These are phyloP conservation scores for Sicyos edulis DNA, from an alignment of 306 rosid species.

Conservation along the genomic window DNA sequence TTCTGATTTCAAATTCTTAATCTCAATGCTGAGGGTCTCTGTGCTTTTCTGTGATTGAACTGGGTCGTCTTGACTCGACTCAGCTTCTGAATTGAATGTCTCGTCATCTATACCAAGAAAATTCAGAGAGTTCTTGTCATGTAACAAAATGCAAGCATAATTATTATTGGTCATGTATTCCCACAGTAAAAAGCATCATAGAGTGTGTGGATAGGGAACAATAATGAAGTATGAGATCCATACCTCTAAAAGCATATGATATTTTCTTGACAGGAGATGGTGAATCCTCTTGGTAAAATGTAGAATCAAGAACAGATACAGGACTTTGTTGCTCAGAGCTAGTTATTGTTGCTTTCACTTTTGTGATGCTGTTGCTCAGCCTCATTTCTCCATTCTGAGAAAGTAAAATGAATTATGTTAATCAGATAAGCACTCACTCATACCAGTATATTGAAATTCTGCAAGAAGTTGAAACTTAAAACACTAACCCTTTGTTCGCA, in stretches of 20 bases:
- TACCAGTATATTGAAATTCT: conserved; percentile 3
- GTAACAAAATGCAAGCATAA: not conserved
- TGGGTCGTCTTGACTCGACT: conserved; percentile 31
- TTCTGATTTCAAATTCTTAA: conserved; percentile 31
- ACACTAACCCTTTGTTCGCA: conserved; percentile 44
- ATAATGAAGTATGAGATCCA: conserved; percentile 25
- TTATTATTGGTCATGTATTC: not conserved
- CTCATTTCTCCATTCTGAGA: conserved; percentile 41
- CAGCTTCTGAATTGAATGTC: conserved; percentile 32
- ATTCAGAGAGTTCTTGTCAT: conserved; percentile 20
- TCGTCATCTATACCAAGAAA: conserved; percentile 46
- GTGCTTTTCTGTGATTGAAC: conserved; percentile 30
- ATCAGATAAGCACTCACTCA: conserved; percentile 15
- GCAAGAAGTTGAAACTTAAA: conserved; percentile 5
- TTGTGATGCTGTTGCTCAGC: conserved; percentile 29
- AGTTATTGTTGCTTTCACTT: conserved; percentile 33
- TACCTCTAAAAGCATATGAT: conserved; percentile 48
- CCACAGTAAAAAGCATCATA: not conserved
- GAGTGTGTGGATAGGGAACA: not conserved
- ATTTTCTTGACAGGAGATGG: conserved; percentile 84
- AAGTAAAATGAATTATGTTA: conserved; percentile 26
- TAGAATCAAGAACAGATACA: conserved; percentile 80
- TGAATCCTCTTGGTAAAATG: conserved; percentile 76
- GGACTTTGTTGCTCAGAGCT: conserved; percentile 82
- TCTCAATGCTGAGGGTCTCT: conserved; percentile 33